Base-by-base conservation (phyloP, 1,284 basidiomycete species). In the Trichosporon faecale region DNA sequence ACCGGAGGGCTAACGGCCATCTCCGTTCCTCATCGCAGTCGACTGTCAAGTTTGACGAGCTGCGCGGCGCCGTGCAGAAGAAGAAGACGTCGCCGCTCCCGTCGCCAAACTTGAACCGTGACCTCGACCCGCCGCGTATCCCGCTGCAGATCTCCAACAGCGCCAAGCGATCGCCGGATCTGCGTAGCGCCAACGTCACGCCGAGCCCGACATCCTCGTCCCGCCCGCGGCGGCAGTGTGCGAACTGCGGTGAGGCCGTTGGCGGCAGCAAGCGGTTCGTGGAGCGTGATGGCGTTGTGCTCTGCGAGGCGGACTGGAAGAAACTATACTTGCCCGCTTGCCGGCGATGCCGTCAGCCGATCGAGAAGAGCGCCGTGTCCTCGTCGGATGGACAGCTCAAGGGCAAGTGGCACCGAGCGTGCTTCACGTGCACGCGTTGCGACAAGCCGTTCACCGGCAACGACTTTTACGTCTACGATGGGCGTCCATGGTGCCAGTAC, bases 301-400 rank as follows among this genome's bases (percentile, higher is more conserved):
- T 95, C 72, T 95, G 93, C 81, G 94, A 94, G 79, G 84, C 83
- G 75, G 94, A 93, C 81, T 95, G 93, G 93, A 95, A 95, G 86
- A 90, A 91, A 78, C 91, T 95, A 89, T 95, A 95, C 85, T 82
- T 95, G 74, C 93, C 93, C 68, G 93, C 76, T 0, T 95, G 93
- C 79, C 91, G 93, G 44, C 87, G 92, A 66, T 95, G 93, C 83
- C 88, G 88, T 76, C 78, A 89, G 35, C 89, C 91, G 0, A 95
- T 95, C 66, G 94, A 95, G 85, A 93, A 90, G 75, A 90, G 91
- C 74, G 93, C 93, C 21, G 91, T 95, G n/a, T 93, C 91, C 40
- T 92, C 91, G 11, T 89, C 91, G 8, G 94, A 95, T 78, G 93
- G 93, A 1, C 93, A 95, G 82, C 86, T 95, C 65, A 94, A 94